Percentiles rank a stretch among this genome's conserved stretches.
Conservation (phyloP, 2,329 filamentous ascomycete genomes). For the Sclerotinia subarctica region DNA sequence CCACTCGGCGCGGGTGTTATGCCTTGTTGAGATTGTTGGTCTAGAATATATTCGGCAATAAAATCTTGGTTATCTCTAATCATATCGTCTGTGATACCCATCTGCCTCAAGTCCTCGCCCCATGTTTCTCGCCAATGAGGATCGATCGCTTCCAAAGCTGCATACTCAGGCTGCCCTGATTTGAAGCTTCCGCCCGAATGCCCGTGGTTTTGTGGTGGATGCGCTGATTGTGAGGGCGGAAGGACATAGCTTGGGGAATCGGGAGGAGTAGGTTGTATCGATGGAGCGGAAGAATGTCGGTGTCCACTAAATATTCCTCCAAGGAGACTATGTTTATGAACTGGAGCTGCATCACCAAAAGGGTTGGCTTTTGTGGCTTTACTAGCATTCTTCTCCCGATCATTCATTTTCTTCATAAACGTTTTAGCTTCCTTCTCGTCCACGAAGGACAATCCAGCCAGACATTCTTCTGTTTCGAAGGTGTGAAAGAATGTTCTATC, state of each 20-base stretch:
- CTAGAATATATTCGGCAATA: conserved; percentile 61
- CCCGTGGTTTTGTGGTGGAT: conserved; percentile 36
- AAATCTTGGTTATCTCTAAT: conserved; percentile 68
- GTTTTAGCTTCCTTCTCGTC: conserved; percentile 97
- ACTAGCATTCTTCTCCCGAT: conserved; percentile 91
- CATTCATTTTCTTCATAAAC: conserved; percentile 96
- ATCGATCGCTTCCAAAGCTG: conserved; percentile 61
- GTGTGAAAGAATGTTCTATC: conserved; percentile 97
- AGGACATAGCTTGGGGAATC: conserved; percentile 52
- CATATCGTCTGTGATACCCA: conserved; percentile 63
- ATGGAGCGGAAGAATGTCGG: conserved; percentile 55
- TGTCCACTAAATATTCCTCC: conserved; percentile 59
- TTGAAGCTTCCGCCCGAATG: conserved; percentile 48
- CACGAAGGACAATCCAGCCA: conserved; percentile 85
- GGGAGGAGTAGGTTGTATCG: conserved; percentile 47
- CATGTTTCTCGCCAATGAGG: conserved; percentile 63
- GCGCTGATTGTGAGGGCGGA: conserved; percentile 30
- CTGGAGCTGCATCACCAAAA: conserved; percentile 55
- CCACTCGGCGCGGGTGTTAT: conserved; percentile 43
- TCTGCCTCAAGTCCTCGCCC: conserved; percentile 59
- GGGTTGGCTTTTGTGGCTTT: conserved; percentile 79
- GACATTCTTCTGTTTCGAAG: conserved; percentile 90
- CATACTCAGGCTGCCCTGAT: conserved; percentile 55
- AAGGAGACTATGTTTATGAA: conserved; percentile 47
- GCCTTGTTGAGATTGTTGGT: conserved; percentile 51